Percentiles rank a stretch among this genome's conserved stretches.
Conservation (phyloP, 2,329 filamentous ascomycete genomes). For the Xylariaceae sp. region DNA sequence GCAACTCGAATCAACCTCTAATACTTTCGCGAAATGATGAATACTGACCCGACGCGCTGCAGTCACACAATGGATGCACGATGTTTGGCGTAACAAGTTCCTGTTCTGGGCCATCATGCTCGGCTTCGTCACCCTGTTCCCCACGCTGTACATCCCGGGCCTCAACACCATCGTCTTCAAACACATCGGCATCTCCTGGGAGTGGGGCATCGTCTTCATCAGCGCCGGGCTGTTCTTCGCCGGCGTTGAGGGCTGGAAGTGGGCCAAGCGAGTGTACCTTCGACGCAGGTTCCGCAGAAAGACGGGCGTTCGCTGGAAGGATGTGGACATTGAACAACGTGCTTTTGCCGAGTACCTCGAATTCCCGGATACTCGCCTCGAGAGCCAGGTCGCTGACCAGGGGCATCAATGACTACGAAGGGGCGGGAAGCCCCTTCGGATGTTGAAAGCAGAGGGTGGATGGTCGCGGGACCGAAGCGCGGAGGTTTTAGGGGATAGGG, state of each 20-base stretch:
- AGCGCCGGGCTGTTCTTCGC: conserved; percentile 57
- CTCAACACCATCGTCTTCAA: conserved; percentile 63
- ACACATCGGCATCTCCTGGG: conserved; percentile 63
- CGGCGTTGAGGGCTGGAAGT: conserved; percentile 64
- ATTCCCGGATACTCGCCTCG: not conserved
- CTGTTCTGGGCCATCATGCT: conserved; percentile 65
- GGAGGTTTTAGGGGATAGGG: not conserved
- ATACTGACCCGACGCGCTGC: not conserved
- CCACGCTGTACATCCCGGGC: conserved; percentile 60
- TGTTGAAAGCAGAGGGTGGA: not conserved
- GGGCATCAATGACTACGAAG: conserved; percentile 31
- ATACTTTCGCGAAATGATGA: not conserved
- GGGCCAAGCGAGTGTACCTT: conserved; percentile 53
- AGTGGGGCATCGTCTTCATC: conserved; percentile 64
- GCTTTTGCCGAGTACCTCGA: conserved; percentile 44
- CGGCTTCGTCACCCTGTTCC: conserved; percentile 53
- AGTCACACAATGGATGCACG: conserved; percentile 66
- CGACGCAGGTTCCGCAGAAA: conserved; percentile 27
- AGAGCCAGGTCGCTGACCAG: not conserved
- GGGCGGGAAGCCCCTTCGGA: conserved; percentile 24
- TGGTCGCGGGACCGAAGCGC: not conserved
- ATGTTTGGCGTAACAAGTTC: conserved; percentile 74
- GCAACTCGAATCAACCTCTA: not conserved
- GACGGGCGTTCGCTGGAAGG: conserved; percentile 38
- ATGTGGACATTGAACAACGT: conserved; percentile 44